Evolutionary conservation across 768 basidiomycete species (phyloP).

Genomic region (Hemileccinum impolitum): DNA sequence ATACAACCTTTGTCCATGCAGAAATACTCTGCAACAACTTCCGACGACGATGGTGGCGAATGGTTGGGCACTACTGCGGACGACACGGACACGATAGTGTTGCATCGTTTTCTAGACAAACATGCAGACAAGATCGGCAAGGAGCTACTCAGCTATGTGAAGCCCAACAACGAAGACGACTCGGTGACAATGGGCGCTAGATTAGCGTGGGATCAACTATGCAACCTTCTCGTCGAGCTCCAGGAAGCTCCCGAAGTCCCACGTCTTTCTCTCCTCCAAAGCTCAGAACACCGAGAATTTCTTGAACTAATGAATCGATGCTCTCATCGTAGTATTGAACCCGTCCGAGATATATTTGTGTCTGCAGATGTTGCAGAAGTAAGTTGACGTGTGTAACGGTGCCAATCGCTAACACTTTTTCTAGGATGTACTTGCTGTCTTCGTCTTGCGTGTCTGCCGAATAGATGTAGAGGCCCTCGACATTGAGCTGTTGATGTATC

Average conservation of each 20-base stretch:
- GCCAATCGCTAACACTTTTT: neutral
- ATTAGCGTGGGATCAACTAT: conserved; percentile 80
- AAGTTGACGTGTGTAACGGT: conserved; percentile 8
- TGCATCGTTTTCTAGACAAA: conserved; percentile 81
- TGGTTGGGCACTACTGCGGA: conserved; percentile 77
- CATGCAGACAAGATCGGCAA: conserved; percentile 88
- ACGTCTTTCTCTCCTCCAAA: conserved; percentile 46
- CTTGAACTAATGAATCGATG: conserved; percentile 65
- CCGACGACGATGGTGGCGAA: conserved; percentile 63
- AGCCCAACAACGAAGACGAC: conserved; percentile 53
- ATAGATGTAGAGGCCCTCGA: conserved; percentile 80
- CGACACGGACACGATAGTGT: conserved; percentile 77
- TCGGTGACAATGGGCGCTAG: conserved; percentile 60
- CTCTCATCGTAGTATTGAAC: conserved; percentile 53
- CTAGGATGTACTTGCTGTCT: conserved; percentile 46
- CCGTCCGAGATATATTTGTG: conserved; percentile 66
- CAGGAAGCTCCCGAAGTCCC: conserved; percentile 69
- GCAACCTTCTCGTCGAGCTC: conserved; percentile 75
- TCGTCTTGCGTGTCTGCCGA: conserved; percentile 62
- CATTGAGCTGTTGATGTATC: conserved; percentile 71
- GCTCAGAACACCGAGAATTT: conserved; percentile 59
- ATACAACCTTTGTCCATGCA: conserved; percentile 13
- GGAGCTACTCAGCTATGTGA: conserved; percentile 72
- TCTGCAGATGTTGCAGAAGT: conserved; percentile 50
- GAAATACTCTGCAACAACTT: conserved; percentile 43